Conservation (phyloP, 2,329 filamentous ascomycete species). For the Apiospora malaysiana region DNA sequence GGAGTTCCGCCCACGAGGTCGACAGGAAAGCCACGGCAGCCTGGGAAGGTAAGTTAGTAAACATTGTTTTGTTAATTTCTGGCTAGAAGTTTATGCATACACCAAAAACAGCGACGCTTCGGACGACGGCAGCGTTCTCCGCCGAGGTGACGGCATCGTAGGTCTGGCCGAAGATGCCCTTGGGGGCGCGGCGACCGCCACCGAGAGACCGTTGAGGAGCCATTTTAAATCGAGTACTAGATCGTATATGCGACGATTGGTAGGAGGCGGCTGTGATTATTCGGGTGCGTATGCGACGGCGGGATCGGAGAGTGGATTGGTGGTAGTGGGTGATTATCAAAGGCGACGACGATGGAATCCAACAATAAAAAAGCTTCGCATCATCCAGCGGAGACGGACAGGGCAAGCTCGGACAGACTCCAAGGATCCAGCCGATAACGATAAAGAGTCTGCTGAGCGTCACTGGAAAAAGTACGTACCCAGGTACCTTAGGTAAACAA, state of each 20-base stretch:
- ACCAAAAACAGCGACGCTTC: slow-evolving; percentile 71
- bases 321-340: background rate
- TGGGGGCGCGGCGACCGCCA: slow-evolving; percentile 51
- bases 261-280: background rate
- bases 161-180: slow-evolving; percentile 61
- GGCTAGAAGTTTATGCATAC: slow-evolving; percentile 54
- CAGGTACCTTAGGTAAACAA: background rate
- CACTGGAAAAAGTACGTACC: background rate
- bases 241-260: background rate
- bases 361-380: slow-evolving; percentile 12
- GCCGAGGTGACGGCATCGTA: slow-evolving; percentile 69
- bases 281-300: slow-evolving; percentile 4
- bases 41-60: slow-evolving; percentile 43
- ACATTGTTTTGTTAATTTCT: background rate
- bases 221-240: slow-evolving; percentile 51
- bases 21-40: slow-evolving; percentile 70
- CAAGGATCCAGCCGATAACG: background rate
- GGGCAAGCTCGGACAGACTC: background rate
- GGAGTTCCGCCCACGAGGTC: slow-evolving; percentile 70
- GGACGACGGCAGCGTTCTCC: slow-evolving; percentile 73
- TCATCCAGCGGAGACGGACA: background rate
- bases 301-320: slow-evolving; percentile 1
- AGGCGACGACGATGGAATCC: background rate
- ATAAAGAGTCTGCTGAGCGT: no score
- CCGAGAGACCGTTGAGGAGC: slow-evolving; percentile 65